phyloP scores from a whole-genome alignment of 805 yeast species.

The Teunomyces stri region DNA sequence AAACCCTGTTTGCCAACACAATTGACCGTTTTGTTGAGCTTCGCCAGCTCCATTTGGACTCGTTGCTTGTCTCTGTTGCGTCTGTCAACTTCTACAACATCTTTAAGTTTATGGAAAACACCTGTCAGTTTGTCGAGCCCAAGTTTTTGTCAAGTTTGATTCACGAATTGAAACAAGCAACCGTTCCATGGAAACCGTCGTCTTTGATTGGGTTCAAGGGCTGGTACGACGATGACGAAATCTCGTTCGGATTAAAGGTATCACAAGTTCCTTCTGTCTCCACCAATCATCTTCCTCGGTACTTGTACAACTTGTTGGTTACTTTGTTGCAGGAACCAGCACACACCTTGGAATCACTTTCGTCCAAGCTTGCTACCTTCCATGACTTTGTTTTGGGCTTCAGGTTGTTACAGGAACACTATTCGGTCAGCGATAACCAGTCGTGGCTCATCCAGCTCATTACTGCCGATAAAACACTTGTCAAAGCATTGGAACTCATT shows the following conservation, averaged over 20 bases:
- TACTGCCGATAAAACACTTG: constrained; percentile 3
- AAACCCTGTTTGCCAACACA: not conserved
- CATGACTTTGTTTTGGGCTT: constrained; percentile 26
- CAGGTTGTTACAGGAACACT: constrained; percentile 18
- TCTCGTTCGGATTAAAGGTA: constrained; percentile 10
- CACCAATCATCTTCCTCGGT: not conserved
- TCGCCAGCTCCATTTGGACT: constrained; percentile 1
- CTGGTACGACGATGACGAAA: constrained; percentile 26
- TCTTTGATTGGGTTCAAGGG: constrained; percentile 29
- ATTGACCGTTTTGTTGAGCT: not conserved
- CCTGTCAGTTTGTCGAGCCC: constrained; percentile 23
- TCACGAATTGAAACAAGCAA: constrained; percentile 10
- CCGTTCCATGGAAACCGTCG: constrained; percentile 25
- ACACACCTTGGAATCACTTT: not conserved
- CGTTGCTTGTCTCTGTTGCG: not conserved
- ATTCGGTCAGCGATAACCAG: constrained; percentile 12
- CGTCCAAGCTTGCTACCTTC: constrained; percentile 11
- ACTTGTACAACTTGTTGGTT: not conserved
- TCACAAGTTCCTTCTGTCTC: not conserved
- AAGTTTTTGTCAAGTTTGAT: constrained; percentile 21
- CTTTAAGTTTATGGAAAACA: constrained; percentile 33
- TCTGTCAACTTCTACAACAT: constrained; percentile 25
- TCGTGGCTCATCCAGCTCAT: constrained; percentile 14
- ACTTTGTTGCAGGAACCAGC: not conserved
- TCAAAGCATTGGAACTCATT: constrained; percentile 4